These are phyloP conservation scores for Codiaeum variegatum DNA, from an alignment of 441 rosid genomes.

Conservation along the genomic window DNA sequence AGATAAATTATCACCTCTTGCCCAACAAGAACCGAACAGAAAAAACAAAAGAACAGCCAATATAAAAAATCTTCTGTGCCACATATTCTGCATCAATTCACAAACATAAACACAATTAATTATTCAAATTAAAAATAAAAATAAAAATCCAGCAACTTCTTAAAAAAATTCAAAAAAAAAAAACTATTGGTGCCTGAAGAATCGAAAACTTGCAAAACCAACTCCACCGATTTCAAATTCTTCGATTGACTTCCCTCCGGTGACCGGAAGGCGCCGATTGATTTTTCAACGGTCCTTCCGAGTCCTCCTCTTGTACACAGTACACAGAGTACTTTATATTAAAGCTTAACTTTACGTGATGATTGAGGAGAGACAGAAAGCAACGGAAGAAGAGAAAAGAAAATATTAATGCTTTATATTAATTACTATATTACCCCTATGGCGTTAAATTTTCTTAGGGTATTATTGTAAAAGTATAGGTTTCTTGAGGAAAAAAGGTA, in stretches of 20 bases:
- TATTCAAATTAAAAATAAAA: background rate
- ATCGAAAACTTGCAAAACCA: background rate
- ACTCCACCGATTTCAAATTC: background rate
- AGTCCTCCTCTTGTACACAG: background rate
- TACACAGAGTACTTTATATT: background rate
- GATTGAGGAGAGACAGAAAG: background rate
- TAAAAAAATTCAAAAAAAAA: background rate
- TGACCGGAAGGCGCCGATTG: background rate
- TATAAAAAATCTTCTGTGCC: conserved; percentile 31
- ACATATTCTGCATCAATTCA: conserved; percentile 40
- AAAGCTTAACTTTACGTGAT: background rate
- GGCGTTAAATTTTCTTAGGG: too few species aligned
- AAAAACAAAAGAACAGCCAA: conserved; percentile 30
- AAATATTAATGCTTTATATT: too few species aligned
- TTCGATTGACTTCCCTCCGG: background rate
- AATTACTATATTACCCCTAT: too few species aligned
- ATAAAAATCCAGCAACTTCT: too few species aligned
- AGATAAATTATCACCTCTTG: conserved; percentile 37
- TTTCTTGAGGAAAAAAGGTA: too few species aligned
- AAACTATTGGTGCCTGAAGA: background rate
- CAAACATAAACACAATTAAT: conserved; percentile 2
- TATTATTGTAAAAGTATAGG: too few species aligned
- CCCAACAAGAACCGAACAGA: conserved; percentile 32
- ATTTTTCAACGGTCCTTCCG: background rate
- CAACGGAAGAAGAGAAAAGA: background rate